phyloP scores from a whole-genome alignment of 73 alveolate species.

The Paramecium sexaurelia region DNA sequence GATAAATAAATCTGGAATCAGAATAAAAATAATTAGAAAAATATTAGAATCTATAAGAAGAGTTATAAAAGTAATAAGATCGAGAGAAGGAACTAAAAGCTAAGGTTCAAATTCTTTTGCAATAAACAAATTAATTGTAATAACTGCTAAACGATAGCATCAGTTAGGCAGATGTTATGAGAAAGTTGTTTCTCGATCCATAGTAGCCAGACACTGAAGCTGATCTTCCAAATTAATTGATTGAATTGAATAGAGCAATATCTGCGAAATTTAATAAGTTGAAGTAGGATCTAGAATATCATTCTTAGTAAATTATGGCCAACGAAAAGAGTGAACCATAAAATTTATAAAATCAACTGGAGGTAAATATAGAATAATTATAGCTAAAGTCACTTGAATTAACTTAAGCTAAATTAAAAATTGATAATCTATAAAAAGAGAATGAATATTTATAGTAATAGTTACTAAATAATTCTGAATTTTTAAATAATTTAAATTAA shows the following conservation, averaged over 20 bases:
- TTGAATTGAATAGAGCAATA: neutral
- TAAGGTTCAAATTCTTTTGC: neutral
- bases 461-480: neutral
- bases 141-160: slow-evolving; percentile 16
- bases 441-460: neutral
- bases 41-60: neutral
- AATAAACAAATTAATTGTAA: slow-evolving; percentile 3
- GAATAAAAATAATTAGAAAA: neutral
- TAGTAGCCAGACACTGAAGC: neutral
- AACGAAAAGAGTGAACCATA: neutral
- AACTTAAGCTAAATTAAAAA: neutral
- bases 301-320: neutral
- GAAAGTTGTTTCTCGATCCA: neutral
- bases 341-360: neutral
- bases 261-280: neutral
- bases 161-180: neutral
- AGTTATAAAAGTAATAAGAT: neutral
- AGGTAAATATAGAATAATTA: neutral
- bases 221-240: neutral
- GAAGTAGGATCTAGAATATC: neutral
- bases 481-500: neutral
- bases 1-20: neutral
- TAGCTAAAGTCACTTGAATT: neutral
- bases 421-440: neutral
- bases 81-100: neutral